Evolutionary conservation across 2,329 filamentous ascomycete species (phyloP), one percentile per base, ranked within the genome.

Genomic region (Ceratocystis ficicola): DNA sequence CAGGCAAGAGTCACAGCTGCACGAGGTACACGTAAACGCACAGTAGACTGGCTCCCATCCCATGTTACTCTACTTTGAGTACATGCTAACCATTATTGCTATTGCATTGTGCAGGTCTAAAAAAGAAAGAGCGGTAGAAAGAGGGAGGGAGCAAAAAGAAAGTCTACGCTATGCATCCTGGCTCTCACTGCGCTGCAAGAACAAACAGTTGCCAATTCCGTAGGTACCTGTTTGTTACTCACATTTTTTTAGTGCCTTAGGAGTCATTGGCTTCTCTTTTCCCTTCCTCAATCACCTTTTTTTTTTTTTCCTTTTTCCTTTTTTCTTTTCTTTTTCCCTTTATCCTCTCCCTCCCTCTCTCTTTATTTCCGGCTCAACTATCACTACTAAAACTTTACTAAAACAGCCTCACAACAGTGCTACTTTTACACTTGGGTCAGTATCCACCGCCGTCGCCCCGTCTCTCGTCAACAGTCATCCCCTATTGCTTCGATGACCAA

Each of bases 181-280:
- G 48, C 48, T 28, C 12, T 15, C 22, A 52, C 22, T 25, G 48
- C 48, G 48, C 48, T 22, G 57, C 57, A 17, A 61, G 32, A 61
- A 41, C 20, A 20, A 61, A 20, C 57, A 36, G 20, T 44, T 41
- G 57, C 57, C 57, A 44, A 36, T 62, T 62, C 22, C 15, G 32
- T 36, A 22, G 32, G 59, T 36, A 32, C 44, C 20, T 44, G 12
- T 10, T 62, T 36, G 32, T 44, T 44, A 8, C 59, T 63, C 25
- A 28, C 44, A 7, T 63, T 63, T 32, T 32, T 50, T 63, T 46
- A 20, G 28, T 61, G n/a, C 32, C 22, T 63, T 55, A 12, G 25
- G 15, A 20, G 20, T 55, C 44, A 36, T 22, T 20, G 48, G 22
- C 48, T 6, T 52, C 22, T 52, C 48, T 52, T 63, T 52, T 63